Evolutionary conservation across 176 grass and related monocot species (phyloP), one percentile per base, ranked within the genome.

Genomic region (Oropetium thomaeum): DNA sequence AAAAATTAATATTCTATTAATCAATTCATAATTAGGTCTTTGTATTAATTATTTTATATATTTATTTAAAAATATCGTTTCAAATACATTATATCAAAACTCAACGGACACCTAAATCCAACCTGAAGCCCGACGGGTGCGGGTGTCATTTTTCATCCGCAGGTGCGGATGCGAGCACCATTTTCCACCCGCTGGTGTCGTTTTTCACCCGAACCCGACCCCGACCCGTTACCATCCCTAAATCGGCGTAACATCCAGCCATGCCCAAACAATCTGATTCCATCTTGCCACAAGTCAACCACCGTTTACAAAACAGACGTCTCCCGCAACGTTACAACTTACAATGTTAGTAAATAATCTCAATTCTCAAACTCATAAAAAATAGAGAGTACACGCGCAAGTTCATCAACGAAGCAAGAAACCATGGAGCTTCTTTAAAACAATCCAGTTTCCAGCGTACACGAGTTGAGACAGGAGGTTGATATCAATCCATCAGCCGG

Each of bases 401-500:
- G 23, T 70, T 70, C 37, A 27, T 25, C 49, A 42, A 68, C 14
- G 4, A 45, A 39, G 72, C 35, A 57, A 62, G 58, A 67, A 78
- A 58, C 64, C 64, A 79, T 58, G 27, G 26, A 9, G 12, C 26
- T 52, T 53, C 43, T 34, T 35, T 38, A 54, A 48, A 28, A 44
- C 54, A 69, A 40, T 28, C 35, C 14, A 16, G 27, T 54, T 70
- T 30, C 37, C 48, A 27, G 30, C 23, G 16, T 55, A 35, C 58
- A 26, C 34, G 22, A 58, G 63, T 55, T 0, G 32, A 38, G 23
- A 38, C 8, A 39, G 38, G 29, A 43, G 28, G 3, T 31, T 22
- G 8, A 20, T 0, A 13, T 38, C 34, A 25, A n/a, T n/a, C 14
- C 8, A 70, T 86, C 68, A 94, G 57, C 80, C 84, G 63, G 91